These are phyloP conservation scores for Excoecaria agallocha DNA, from an alignment of 345 rosid species.

Conservation along the genomic window DNA sequence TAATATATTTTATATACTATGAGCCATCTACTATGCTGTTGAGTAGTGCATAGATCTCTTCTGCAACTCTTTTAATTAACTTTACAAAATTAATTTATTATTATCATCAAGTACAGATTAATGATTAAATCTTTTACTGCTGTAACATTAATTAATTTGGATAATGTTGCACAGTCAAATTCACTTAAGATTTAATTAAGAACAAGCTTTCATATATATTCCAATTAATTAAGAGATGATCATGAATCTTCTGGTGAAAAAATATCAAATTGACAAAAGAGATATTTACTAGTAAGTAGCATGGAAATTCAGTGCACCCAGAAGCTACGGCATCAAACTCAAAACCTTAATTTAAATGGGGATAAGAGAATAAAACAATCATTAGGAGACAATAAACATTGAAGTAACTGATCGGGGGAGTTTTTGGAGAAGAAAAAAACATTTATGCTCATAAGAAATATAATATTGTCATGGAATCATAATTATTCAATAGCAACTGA, in stretches of 20 bases:
- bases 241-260: too few relatives aligned
- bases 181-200: too few relatives aligned
- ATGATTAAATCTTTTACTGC: too few relatives aligned
- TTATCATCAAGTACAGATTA: too few relatives aligned
- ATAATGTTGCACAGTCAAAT: too few relatives aligned
- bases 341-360: neutral
- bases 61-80: constrained; percentile 1
- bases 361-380: constrained; percentile 8
- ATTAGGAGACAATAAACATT: constrained; percentile 22
- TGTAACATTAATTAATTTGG: too few relatives aligned
- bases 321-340: neutral
- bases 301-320: constrained; percentile 14
- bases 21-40: neutral
- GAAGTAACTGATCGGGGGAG: constrained; percentile 8
- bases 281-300: neutral
- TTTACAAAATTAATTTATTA: too few relatives aligned
- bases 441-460: constrained; percentile 30
- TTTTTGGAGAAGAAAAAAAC: constrained; percentile 28
- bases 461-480: constrained; percentile 24
- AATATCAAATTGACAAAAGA: too few relatives aligned
- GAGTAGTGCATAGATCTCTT: constrained; percentile 6
- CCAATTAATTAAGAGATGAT: too few relatives aligned
- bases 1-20: neutral
- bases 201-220: too few relatives aligned
- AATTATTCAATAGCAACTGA: constrained; percentile 27